Evolutionary conservation across 345 rosid genomes (phyloP).

Genomic region (Hirschfeldia incana): DNA sequence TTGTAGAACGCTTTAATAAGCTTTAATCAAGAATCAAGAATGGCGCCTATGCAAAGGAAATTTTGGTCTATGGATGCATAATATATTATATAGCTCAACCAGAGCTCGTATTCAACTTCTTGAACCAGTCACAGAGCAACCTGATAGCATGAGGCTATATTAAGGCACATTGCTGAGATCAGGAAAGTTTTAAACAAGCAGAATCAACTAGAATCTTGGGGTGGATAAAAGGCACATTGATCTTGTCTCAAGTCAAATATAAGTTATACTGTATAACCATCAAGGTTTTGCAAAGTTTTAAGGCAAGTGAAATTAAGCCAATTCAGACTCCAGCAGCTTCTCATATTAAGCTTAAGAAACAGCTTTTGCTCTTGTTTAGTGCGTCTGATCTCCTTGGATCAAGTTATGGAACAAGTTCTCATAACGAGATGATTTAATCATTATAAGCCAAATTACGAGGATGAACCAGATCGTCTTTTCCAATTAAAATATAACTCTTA

Average conservation of each 20-base stretch:
- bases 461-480: slow-evolving; percentile 24
- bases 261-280: not conserved
- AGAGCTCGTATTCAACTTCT: not conserved
- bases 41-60: not conserved
- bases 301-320: not conserved
- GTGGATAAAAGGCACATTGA: not conserved
- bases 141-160: not conserved
- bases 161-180: not conserved
- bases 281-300: not conserved
- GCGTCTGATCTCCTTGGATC: not conserved
- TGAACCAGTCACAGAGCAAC: not conserved
- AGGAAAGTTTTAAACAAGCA: not conserved
- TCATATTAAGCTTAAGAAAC: not conserved
- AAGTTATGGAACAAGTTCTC: not conserved
- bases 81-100: not conserved
- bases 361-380: not conserved
- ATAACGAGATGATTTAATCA: slow-evolving; percentile 4
- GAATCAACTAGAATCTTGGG: not conserved
- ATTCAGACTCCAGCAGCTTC: not conserved
- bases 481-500: slow-evolving; percentile 28
- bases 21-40: not conserved
- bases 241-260: not conserved
- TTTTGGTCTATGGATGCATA: not conserved
- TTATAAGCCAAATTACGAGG: slow-evolving; percentile 24
- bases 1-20: not conserved